Evolutionary conservation across 2,329 filamentous ascomycete genomes (phyloP).

Genomic region (Penicillium sclerotiorum): DNA sequence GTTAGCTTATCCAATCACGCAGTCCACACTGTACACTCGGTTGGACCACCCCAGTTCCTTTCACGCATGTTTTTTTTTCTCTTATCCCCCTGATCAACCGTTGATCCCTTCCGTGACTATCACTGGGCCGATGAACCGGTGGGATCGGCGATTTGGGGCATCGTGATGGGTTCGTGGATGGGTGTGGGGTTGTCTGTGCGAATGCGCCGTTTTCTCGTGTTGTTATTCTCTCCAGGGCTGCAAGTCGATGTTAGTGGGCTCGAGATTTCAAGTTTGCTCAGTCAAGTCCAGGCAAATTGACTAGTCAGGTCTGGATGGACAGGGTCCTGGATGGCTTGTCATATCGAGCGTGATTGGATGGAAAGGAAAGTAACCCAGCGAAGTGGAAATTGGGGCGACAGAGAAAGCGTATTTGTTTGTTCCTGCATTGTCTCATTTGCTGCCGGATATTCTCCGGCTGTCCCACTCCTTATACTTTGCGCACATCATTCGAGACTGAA

Average conservation of each 20-base stretch:
- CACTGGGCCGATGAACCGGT: constrained; percentile 15
- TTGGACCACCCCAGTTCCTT: neutral
- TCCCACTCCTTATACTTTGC: neutral
- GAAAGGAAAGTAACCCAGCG: neutral
- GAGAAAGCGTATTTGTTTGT: neutral
- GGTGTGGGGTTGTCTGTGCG: constrained; percentile 7
- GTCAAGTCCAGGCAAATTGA: no score
- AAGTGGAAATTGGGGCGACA: neutral
- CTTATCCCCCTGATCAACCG: constrained; percentile 23
- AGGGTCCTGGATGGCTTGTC: no score
- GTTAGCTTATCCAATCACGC: neutral
- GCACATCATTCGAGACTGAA: no score
- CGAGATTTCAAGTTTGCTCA: neutral
- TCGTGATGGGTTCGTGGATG: constrained; percentile 12
- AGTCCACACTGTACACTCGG: neutral
- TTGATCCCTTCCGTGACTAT: constrained; percentile 14
- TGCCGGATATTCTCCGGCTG: constrained; percentile 1
- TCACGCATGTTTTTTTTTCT: neutral
- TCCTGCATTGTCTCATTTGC: neutral
- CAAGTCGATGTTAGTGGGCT: no score
- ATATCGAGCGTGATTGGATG: constrained; percentile 1
- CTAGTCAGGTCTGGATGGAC: no score
- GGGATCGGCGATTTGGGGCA: constrained; percentile 17
- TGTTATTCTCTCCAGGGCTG: no score
- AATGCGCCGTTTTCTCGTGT: no score